phyloP scores from a whole-genome alignment of 2,329 filamentous ascomycete genomes.

The Karstenula rhodostoma region DNA sequence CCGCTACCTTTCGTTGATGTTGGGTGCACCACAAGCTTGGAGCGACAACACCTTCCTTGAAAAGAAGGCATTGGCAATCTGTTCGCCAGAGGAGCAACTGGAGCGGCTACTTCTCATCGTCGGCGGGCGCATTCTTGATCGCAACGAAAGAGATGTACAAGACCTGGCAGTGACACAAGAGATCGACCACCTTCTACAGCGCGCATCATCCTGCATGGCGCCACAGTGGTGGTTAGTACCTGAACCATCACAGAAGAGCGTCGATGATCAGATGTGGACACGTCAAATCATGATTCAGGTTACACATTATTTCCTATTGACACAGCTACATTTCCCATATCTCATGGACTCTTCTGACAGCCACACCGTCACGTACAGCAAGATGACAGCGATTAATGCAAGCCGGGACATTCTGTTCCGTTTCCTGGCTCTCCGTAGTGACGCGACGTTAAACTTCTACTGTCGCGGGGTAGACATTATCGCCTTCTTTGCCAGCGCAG shows the following conservation, averaged over 20 bases:
- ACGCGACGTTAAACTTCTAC: neutral
- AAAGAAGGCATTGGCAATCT: conserved; percentile 12
- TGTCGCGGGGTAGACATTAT: conserved; percentile 6
- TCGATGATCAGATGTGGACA: neutral
- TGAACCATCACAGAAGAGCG: neutral
- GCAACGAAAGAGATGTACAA: conserved; percentile 44
- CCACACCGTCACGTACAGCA: conserved; percentile 1
- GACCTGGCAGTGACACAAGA: conserved; percentile 36
- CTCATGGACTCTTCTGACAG: neutral
- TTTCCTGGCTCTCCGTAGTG: neutral
- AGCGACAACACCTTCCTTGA: conserved; percentile 29
- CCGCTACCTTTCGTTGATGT: conserved; percentile 50
- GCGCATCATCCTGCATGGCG: conserved; percentile 19
- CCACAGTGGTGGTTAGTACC: conserved; percentile 23
- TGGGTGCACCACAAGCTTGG: conserved; percentile 49
- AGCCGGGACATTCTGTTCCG: neutral
- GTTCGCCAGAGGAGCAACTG: conserved; percentile 36
- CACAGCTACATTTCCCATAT: conserved; percentile 6
- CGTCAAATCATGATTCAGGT: neutral
- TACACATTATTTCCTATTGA: conserved; percentile 1
- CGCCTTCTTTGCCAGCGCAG: conserved; percentile 1
- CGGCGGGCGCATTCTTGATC: conserved; percentile 50
- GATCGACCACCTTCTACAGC: conserved; percentile 23
- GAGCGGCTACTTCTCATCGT: conserved; percentile 43
- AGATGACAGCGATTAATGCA: conserved; percentile 3